Evolutionary conservation across 2,329 filamentous ascomycete species (phyloP), one percentile per base, ranked within the genome.

Genomic region (Myriosclerotinia scirpicola): DNA sequence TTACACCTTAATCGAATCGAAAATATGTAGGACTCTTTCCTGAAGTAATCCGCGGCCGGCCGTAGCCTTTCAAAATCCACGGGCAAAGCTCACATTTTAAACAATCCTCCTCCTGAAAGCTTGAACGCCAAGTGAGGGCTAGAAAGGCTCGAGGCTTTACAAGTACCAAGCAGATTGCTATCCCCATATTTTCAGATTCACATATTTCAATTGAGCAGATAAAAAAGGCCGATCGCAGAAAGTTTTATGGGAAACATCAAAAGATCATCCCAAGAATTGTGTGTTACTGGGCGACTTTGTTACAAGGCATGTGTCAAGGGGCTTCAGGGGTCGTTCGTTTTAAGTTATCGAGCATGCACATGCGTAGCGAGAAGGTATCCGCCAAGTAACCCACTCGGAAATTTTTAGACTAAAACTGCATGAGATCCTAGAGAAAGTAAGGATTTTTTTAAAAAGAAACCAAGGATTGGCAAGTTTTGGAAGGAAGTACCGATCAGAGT

Each of bases 271-370:
- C n/a, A 50, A 52, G 20, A 58, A 38, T 26, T 20, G 44, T 15
- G 2, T 50, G 17, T 36, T 48, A 36, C 48, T 60, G 54, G 53
- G 15, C 38, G 5, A 53, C 12, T 26, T 46, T 61, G 64, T 59
- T 65, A 65, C 64, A 53, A 34, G 22, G 54, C 17, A 34, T 65
- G 64, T 60, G 55, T 65, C 64, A 65, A 65, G 55, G 64, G 22
- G 46, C 40, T 36, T 48, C 26, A 64, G 61, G 50, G 52, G 61
- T 64, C 22, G 46, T 61, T 65, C 54, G 64, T 54, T 65, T 65
- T 53, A 42, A 53, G 54, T 65, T 65, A 50, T 58, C 14, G 42
- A 54, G 53, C 36, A 42, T 42, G 55, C 46, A 22, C 22, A 53
- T 54, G 42, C 22, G 40, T 52, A 65, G 54, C 64, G 64, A 53